Conservation (phyloP, 306 rosid genomes). For the Vigna unguiculata region DNA sequence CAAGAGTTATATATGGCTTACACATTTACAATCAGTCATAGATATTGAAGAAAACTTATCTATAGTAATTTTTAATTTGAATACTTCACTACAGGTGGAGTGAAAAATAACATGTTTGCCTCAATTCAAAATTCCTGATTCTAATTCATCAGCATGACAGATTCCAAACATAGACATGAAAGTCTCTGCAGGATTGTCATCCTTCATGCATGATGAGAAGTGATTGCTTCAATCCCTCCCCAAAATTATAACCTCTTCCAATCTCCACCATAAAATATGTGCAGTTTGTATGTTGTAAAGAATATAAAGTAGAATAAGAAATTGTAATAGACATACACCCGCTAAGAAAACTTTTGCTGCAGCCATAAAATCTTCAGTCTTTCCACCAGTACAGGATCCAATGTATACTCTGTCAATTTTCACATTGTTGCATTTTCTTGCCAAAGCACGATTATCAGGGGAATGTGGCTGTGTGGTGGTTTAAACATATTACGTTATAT, state of each 20-base stretch:
- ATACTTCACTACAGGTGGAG: neutral
- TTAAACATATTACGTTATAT: conserved; percentile 5
- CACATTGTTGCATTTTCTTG: conserved; percentile 88
- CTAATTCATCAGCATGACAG: conserved; percentile 1
- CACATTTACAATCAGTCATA: too few species aligned
- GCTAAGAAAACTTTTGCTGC: conserved; percentile 87
- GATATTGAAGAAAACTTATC: neutral
- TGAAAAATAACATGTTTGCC: neutral
- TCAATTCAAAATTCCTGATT: neutral
- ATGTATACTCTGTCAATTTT: conserved; percentile 87
- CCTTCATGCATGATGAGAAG: neutral
- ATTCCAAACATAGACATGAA: neutral
- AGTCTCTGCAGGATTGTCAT: neutral
- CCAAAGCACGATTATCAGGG: conserved; percentile 90
- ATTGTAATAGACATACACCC: conserved; percentile 54
- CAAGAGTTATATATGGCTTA: too few species aligned
- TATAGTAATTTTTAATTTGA: neutral
- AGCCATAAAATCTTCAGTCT: conserved; percentile 85
- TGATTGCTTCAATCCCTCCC: neutral
- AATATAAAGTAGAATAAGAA: neutral
- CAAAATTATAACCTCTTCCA: neutral
- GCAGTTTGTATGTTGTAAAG: neutral
- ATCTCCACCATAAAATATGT: neutral
- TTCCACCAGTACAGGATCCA: conserved; percentile 95
- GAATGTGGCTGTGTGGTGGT: conserved; percentile 77